phyloP scores from a whole-genome alignment of 1,284 basidiomycete species.

The Papiliotrema terrestris region DNA sequence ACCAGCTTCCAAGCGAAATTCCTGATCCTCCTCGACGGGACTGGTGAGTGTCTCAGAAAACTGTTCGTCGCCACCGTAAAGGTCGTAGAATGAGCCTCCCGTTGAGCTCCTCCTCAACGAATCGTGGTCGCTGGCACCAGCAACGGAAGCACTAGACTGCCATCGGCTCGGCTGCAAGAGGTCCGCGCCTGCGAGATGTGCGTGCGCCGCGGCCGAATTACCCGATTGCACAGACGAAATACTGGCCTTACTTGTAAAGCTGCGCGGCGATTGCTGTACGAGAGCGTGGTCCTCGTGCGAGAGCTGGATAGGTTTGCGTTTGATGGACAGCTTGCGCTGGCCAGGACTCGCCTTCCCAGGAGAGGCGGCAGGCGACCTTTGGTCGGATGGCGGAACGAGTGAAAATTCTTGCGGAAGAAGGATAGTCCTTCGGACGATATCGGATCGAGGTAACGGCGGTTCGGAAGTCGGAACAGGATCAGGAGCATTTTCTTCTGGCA shows the following conservation, averaged over 20 bases:
- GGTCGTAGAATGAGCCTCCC: conserved; percentile 29
- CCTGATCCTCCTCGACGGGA: conserved; percentile 6
- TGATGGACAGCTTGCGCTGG: conserved; percentile 29
- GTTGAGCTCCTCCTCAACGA: conserved; percentile 5
- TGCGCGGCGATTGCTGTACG: conserved; percentile 22
- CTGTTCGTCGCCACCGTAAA: conserved; percentile 21
- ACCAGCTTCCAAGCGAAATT: background rate
- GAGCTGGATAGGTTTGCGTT: conserved; percentile 40
- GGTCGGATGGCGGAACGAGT: background rate
- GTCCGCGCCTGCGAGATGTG: background rate
- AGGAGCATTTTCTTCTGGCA: background rate
- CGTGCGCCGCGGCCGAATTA: background rate
- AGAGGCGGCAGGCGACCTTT: conserved; percentile 6
- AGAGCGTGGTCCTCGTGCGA: conserved; percentile 35
- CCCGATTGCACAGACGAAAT: background rate
- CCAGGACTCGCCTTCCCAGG: background rate
- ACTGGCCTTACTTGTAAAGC: conserved; percentile 9
- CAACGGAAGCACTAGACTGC: background rate
- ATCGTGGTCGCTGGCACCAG: background rate
- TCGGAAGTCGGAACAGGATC: background rate
- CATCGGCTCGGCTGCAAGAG: too few relatives aligned
- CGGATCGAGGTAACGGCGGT: background rate
- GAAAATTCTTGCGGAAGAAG: conserved; percentile 26
- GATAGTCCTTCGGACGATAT: conserved; percentile 33
- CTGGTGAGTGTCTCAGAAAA: conserved; percentile 16